Conservation (phyloP, 371 early-diverging fungal species). For the Zopfochytrium polystomum region DNA sequence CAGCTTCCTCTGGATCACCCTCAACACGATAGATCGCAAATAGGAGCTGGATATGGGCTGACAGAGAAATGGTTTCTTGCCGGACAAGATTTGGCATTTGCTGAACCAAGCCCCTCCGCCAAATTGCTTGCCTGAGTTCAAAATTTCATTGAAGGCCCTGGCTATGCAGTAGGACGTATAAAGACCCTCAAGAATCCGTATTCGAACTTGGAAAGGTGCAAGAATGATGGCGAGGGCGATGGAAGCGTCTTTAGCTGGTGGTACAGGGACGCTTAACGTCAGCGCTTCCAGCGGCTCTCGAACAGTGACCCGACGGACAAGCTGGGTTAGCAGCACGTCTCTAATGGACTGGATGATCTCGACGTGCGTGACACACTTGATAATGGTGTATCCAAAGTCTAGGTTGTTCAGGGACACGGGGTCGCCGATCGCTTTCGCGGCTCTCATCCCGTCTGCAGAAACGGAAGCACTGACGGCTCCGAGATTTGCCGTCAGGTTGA, state of each 20-base stretch:
- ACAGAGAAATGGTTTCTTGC: conserved; percentile 56
- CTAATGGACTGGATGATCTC: conserved; percentile 45
- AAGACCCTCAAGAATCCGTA: conserved; percentile 58
- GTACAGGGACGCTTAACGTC: background rate
- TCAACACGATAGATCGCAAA: conserved; percentile 42
- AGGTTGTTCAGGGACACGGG: conserved; percentile 38
- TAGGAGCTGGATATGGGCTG: conserved; percentile 39
- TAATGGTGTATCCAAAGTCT: conserved; percentile 50
- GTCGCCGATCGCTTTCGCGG: conserved; percentile 23
- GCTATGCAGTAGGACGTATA: conserved; percentile 78
- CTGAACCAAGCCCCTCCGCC: conserved; percentile 77
- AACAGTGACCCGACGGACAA: conserved; percentile 12
- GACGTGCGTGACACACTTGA: conserved; percentile 54
- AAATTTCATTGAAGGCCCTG: conserved; percentile 72
- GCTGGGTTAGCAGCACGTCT: conserved; percentile 30
- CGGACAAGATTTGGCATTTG: conserved; percentile 84
- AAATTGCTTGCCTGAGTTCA: conserved; percentile 74
- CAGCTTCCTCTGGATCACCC: conserved; percentile 23
- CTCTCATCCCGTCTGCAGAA: conserved; percentile 26
- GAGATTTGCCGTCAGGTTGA: background rate
- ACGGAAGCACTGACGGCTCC: conserved; percentile 7
- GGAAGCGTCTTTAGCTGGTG: background rate
- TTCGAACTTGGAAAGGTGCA: conserved; percentile 31
- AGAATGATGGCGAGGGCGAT: conserved; percentile 26
- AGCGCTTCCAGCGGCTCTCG: background rate